Conservation (phyloP, 2,329 filamentous ascomycete species). For the Metarhizium rileyi region DNA sequence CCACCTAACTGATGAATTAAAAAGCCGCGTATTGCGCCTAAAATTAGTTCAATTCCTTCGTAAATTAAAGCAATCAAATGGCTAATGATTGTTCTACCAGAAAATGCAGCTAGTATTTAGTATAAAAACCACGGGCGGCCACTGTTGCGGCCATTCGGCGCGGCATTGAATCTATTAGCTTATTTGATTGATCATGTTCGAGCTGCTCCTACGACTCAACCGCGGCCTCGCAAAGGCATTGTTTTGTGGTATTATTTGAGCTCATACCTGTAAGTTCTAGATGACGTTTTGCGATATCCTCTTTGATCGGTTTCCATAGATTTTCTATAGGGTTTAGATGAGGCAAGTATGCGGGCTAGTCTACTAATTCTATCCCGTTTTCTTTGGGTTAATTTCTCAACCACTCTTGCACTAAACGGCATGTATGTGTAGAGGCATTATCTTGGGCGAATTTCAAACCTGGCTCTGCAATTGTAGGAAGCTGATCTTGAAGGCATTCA, state of each 20-base stretch:
- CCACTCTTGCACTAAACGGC: slow-evolving; percentile 3
- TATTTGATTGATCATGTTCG: slow-evolving; percentile 4
- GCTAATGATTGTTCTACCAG: too few relatives aligned
- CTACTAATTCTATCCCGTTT: slow-evolving; percentile 1
- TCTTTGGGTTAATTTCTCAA: neutral
- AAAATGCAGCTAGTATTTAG: slow-evolving; percentile 7
- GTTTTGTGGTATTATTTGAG: neutral
- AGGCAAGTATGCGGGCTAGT: slow-evolving; percentile 7
- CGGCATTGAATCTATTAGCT: slow-evolving; percentile 1
- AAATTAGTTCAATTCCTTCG: too few relatives aligned
- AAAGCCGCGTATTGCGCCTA: too few relatives aligned
- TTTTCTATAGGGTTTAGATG: slow-evolving; percentile 10
- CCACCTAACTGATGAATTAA: too few relatives aligned
- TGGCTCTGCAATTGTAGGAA: slow-evolving; percentile 8
- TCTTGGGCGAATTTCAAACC: slow-evolving; percentile 7
- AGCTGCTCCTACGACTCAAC: slow-evolving; percentile 3
- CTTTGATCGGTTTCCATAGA: slow-evolving; percentile 8
- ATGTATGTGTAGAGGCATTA: slow-evolving; percentile 7
- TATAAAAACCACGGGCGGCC: slow-evolving; percentile 2
- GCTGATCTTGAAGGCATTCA: slow-evolving; percentile 5
- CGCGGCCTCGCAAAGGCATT: slow-evolving; percentile 1
- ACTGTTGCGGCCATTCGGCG: slow-evolving; percentile 1
- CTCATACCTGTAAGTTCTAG: slow-evolving; percentile 2
- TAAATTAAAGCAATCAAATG: too few relatives aligned
- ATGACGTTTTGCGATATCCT: slow-evolving; percentile 5